Percentiles rank a stretch among this genome's conserved stretches.
Conservation (phyloP, 495 filamentous ascomycete genomes). For the Podospora didyma region DNA sequence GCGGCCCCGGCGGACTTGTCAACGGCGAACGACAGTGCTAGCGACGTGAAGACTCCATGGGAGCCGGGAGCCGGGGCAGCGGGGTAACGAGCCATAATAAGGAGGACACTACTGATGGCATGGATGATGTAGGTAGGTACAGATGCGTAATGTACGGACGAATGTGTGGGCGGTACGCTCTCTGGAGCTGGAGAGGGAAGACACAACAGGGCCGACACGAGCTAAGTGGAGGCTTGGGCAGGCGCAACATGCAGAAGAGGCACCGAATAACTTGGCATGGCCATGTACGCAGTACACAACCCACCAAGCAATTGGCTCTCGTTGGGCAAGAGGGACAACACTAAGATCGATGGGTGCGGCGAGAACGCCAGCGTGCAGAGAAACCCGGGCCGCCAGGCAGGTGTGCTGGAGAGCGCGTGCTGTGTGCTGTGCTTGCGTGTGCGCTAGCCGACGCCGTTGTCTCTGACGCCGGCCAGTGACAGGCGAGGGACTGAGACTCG, state of each 20-base stretch:
- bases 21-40: slow-evolving; percentile 2
- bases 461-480: slow-evolving; percentile 3
- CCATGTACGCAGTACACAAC: slow-evolving; percentile 1
- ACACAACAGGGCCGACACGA: neutral
- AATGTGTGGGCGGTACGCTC: neutral
- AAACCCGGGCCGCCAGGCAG: neutral
- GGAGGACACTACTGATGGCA: neutral
- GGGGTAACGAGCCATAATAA: slow-evolving; percentile 14
- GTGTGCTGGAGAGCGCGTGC: neutral
- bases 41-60: slow-evolving; percentile 3
- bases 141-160: neutral
- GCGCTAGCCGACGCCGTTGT: slow-evolving; percentile 10
- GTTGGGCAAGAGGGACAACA: neutral
- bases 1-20: neutral
- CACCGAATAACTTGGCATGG: neutral
- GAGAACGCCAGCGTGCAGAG: slow-evolving; percentile 1
- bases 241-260: slow-evolving; percentile 9
- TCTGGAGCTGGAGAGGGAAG: too few relatives aligned
- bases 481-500: neutral
- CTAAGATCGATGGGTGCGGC: neutral
- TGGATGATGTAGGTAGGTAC: neutral
- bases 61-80: neutral
- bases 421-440: neutral
- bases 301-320: slow-evolving; percentile 2
- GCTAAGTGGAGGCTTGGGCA: neutral